Percentiles rank a stretch among this genome's conserved stretches.
Conservation (phyloP, 768 basidiomycete genomes). For the Boletellus ananas region DNA sequence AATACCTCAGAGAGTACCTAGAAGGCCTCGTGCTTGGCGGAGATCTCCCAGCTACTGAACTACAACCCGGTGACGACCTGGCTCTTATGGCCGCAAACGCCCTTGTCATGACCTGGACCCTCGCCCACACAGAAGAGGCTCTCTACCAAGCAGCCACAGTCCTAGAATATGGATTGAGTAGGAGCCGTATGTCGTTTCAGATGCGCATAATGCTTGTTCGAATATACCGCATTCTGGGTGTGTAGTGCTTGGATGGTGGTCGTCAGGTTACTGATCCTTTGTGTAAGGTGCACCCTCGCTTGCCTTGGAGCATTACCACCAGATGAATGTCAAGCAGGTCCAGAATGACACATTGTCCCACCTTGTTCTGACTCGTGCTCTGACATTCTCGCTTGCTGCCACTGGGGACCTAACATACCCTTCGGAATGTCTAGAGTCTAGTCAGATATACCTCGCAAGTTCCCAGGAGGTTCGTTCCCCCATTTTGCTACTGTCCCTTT, state of each 20-base stretch:
- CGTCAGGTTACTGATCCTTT: slow-evolving; percentile 1
- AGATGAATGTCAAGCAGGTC: slow-evolving; percentile 76
- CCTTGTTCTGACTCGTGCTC: slow-evolving; percentile 69
- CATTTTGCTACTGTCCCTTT: background rate
- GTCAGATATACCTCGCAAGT: slow-evolving; percentile 77
- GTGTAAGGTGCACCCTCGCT: slow-evolving; percentile 63
- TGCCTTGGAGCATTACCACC: slow-evolving; percentile 75
- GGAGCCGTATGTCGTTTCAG: slow-evolving; percentile 78
- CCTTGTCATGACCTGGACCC: slow-evolving; percentile 59
- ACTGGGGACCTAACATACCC: slow-evolving; percentile 72
- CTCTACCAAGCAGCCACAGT: slow-evolving; percentile 62
- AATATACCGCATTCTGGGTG: slow-evolving; percentile 80
- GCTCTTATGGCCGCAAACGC: slow-evolving; percentile 69
- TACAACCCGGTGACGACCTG: slow-evolving; percentile 87
- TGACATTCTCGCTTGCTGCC: slow-evolving; percentile 74
- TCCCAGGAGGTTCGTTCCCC: slow-evolving; percentile 62
- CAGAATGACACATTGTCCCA: slow-evolving; percentile 90
- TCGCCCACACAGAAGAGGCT: slow-evolving; percentile 50
- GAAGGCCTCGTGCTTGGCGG: slow-evolving; percentile 63
- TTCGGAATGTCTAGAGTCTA: slow-evolving; percentile 73
- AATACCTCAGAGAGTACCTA: slow-evolving; percentile 61
- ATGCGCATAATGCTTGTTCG: slow-evolving; percentile 73
- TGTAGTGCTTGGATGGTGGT: slow-evolving; percentile 9
- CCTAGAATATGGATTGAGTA: slow-evolving; percentile 66
- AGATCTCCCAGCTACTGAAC: slow-evolving; percentile 65